Conservation (phyloP, 2,329 filamentous ascomycete genomes). For the Samsoniella hepiali region DNA sequence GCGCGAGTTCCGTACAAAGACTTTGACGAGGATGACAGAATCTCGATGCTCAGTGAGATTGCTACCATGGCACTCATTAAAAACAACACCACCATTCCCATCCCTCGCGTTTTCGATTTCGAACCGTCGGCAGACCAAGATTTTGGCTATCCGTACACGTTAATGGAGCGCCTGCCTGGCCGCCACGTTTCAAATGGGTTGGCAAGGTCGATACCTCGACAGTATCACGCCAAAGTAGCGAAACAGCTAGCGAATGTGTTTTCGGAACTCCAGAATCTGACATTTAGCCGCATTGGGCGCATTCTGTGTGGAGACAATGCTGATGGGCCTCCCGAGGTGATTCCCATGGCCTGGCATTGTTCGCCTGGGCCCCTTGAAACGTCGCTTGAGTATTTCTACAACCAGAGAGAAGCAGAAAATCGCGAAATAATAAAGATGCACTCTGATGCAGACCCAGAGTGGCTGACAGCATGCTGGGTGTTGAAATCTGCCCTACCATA, state of each 20-base stretch:
- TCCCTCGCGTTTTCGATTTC: conserved; percentile 26
- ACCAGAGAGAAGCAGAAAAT: conserved; percentile 26
- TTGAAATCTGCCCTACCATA: conserved; percentile 29
- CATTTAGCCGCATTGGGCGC: conserved; percentile 27
- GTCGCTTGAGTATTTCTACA: conserved; percentile 31
- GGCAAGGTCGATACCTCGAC: conserved; percentile 21
- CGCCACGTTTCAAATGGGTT: conserved; percentile 20
- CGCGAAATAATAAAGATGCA: conserved; percentile 23
- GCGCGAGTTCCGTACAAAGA: conserved; percentile 25
- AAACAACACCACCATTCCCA: conserved; percentile 24
- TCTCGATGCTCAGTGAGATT: conserved; percentile 28
- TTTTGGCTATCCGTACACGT: conserved; percentile 28
- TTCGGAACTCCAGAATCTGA: conserved; percentile 26
- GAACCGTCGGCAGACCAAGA: conserved; percentile 22
- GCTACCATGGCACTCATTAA: conserved; percentile 28
- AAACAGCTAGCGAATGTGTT: conserved; percentile 27
- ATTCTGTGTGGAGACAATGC: conserved; percentile 27
- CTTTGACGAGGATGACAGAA: conserved; percentile 21
- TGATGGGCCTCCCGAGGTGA: conserved; percentile 26
- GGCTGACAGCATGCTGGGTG: conserved; percentile 32
- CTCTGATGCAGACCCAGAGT: conserved; percentile 26
- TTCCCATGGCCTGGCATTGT: conserved; percentile 24
- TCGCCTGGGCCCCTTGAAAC: conserved; percentile 27
- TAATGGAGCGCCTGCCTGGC: conserved; percentile 27
- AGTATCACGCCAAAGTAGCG: conserved; percentile 26